Conservation (phyloP, 2,329 filamentous ascomycete genomes). For the Cladosporium sp. region DNA sequence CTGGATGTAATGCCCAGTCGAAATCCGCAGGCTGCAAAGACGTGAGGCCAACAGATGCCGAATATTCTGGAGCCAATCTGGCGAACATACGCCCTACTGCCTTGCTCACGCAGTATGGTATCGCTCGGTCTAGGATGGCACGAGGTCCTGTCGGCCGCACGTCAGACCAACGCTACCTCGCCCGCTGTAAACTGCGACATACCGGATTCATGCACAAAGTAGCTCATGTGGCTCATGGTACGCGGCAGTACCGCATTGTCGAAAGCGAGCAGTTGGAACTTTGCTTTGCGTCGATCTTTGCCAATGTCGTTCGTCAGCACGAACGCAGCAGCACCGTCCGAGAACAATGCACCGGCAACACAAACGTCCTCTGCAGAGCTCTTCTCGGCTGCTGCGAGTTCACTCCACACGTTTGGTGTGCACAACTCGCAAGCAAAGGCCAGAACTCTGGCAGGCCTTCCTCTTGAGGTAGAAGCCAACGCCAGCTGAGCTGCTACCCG, state of each 20-base stretch:
- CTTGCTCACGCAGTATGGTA: slow-evolving; percentile 10
- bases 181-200: not conserved
- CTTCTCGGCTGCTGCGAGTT: slow-evolving; percentile 47
- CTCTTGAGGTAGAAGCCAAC: slow-evolving; percentile 59
- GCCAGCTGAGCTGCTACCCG: slow-evolving; percentile 63
- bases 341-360: slow-evolving; percentile 67
- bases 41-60: not conserved
- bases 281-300: slow-evolving; percentile 33
- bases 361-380: slow-evolving; percentile 63
- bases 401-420: slow-evolving; percentile 59
- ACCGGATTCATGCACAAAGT: not conserved
- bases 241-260: slow-evolving; percentile 57
- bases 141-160: slow-evolving; percentile 11
- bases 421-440: slow-evolving; percentile 62
- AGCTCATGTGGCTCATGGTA: slow-evolving; percentile 15
- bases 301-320: slow-evolving; percentile 66
- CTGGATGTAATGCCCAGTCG: slow-evolving; percentile 74
- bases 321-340: slow-evolving; percentile 67
- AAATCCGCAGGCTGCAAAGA: slow-evolving; percentile 45
- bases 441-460: slow-evolving; percentile 62
- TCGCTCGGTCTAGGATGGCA: slow-evolving; percentile 30
- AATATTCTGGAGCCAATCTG: slow-evolving; percentile 2
- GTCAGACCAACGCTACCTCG: not conserved
- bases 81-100: slow-evolving; percentile 18
- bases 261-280: slow-evolving; percentile 50